A percentile compares a stretch with the other conserved stretches of the same genome.
Conservation (phyloP, 2,329 filamentous ascomycete species). For the Aspergillus sp. region DNA sequence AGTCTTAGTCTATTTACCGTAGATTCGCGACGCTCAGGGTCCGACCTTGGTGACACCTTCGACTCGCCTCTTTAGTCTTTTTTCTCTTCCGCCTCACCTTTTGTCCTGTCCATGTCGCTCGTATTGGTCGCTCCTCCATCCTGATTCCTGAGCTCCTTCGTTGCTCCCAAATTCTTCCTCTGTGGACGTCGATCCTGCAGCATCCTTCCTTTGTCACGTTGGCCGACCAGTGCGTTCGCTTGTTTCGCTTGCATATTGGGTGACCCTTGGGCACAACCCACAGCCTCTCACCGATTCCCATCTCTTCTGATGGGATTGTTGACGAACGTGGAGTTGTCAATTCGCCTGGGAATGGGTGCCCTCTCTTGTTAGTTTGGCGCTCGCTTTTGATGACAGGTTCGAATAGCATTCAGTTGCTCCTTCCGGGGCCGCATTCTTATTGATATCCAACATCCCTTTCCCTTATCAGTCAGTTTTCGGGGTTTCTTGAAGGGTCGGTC, state of each 20-base stretch:
- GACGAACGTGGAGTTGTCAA: neutral
- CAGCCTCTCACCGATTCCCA: neutral
- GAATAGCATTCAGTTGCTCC: conserved; percentile 16
- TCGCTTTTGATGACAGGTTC: conserved; percentile 12
- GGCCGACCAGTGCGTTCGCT: neutral
- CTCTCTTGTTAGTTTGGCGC: neutral
- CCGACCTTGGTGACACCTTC: neutral
- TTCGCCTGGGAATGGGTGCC: conserved; percentile 12
- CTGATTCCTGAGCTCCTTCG: neutral
- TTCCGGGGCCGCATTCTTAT: conserved; percentile 23
- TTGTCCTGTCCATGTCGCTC: neutral
- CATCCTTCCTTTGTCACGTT: neutral
- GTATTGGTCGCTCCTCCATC: neutral
- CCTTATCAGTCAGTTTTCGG: neutral
- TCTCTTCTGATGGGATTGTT: neutral
- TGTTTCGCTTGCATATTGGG: neutral
- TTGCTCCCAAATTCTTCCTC: neutral
- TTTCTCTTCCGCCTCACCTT: neutral
- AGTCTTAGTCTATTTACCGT: neutral
- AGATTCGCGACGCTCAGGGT: neutral
- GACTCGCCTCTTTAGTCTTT: neutral
- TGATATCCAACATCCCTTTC: conserved; percentile 14
- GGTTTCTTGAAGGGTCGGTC: neutral
- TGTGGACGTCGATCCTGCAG: neutral
- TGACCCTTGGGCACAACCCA: neutral